Percentiles rank a stretch among this genome's conserved stretches.
Conservation (phyloP, 768 basidiomycete genomes). For the Mycena maculata region DNA sequence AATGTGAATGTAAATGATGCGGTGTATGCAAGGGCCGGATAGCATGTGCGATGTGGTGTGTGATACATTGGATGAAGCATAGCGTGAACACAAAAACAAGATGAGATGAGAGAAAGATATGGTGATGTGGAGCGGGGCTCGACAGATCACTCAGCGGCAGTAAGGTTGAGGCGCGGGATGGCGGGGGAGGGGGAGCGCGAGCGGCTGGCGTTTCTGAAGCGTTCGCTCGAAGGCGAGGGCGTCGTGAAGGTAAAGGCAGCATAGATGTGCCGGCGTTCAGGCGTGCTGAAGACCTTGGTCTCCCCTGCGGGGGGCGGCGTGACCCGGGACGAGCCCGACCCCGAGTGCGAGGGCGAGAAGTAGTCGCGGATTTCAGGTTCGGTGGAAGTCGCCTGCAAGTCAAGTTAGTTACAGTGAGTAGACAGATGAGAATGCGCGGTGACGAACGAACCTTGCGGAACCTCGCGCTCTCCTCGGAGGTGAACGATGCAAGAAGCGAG, state of each 20-base stretch:
- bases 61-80: conserved; percentile 29
- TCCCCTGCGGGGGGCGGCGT: conserved; percentile 42
- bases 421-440: conserved; percentile 29
- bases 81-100: conserved; percentile 3
- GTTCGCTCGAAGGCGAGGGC: conserved; percentile 71
- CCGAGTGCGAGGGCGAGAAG: conserved; percentile 53
- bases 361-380: conserved; percentile 72
- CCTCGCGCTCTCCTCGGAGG: conserved; percentile 50
- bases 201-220: conserved; percentile 58
- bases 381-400: conserved; percentile 59
- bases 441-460: conserved; percentile 60
- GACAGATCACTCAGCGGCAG: conserved; percentile 13
- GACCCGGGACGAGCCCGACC: conserved; percentile 44
- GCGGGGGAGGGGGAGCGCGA: conserved; percentile 33
- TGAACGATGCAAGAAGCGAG: conserved; percentile 46
- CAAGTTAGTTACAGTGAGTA: conserved; percentile 21
- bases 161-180: conserved; percentile 38
- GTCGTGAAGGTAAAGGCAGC: conserved; percentile 84
- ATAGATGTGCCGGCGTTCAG: conserved; percentile 79
- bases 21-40: conserved; percentile 24
- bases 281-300: conserved; percentile 69
- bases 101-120: too few relatives aligned
- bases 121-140: conserved; percentile 23
- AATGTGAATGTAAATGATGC: conserved; percentile 20
- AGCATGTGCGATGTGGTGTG: conserved; percentile 33